Percentiles rank a stretch among this genome's conserved stretches.
These are phyloP conservation scores for Lasiodiplodia citricola DNA, from an alignment of 2,329 filamentous ascomycete genomes.

Conservation along the genomic window DNA sequence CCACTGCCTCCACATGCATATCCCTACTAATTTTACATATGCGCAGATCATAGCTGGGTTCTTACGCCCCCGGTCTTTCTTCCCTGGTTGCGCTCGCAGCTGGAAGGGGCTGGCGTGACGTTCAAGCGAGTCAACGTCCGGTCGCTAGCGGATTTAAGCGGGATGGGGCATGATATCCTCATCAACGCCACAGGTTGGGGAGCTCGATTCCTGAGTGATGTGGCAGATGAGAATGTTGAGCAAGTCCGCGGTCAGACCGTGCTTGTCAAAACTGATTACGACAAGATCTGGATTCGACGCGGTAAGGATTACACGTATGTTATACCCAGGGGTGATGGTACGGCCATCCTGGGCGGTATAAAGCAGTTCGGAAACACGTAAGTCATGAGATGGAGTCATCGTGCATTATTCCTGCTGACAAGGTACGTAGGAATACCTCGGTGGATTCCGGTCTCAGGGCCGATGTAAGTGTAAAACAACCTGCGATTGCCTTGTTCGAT, in stretches of 20 bases:
- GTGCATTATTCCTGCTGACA: not conserved
- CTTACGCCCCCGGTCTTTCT: slow-evolving; percentile 34
- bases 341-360: slow-evolving; percentile 34
- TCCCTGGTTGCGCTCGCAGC: slow-evolving; percentile 31
- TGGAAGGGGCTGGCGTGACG: slow-evolving; percentile 32
- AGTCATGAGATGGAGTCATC: not conserved
- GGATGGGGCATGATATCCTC: slow-evolving; percentile 34
- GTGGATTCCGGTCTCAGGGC: slow-evolving; percentile 24
- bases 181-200: slow-evolving; percentile 35
- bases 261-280: slow-evolving; percentile 32
- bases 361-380: slow-evolving; percentile 30
- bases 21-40: not conserved
- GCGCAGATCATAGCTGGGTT: slow-evolving; percentile 15
- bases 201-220: slow-evolving; percentile 30
- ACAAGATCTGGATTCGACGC: slow-evolving; percentile 32
- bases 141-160: slow-evolving; percentile 32
- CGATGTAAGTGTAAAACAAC: slow-evolving; percentile 4
- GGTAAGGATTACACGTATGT: slow-evolving; percentile 35
- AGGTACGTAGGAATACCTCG: not conserved
- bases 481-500: not conserved
- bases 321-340: slow-evolving; percentile 33
- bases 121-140: slow-evolving; percentile 31
- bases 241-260: slow-evolving; percentile 34
- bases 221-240: slow-evolving; percentile 31
- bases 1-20: no score